phyloP scores from a whole-genome alignment of 2,329 filamentous ascomycete species.

The Helminthosporium solani region DNA sequence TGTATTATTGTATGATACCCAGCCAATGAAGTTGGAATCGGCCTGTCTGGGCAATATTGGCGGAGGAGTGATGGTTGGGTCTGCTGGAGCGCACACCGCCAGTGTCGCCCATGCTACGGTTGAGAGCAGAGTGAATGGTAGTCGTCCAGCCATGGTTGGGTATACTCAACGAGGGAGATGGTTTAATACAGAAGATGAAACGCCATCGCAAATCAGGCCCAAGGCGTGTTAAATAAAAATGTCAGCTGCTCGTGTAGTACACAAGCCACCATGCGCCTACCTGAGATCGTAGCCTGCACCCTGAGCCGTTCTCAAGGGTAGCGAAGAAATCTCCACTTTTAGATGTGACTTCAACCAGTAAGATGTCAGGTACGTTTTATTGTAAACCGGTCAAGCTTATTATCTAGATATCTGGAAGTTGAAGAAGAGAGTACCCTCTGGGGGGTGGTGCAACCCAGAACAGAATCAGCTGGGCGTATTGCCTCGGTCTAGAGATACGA shows the following conservation, averaged over 20 bases:
- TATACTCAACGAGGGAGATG: not conserved
- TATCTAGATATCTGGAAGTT: too few species aligned
- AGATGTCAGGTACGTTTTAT: too few species aligned
- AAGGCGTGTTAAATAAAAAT: not conserved
- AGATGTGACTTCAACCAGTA: too few species aligned
- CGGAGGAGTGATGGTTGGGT: constrained; percentile 33
- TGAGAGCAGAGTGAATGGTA: constrained; percentile 15
- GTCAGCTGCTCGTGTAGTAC: not conserved
- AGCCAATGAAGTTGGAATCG: constrained; percentile 27
- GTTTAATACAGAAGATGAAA: not conserved
- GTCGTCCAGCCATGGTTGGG: constrained; percentile 17
- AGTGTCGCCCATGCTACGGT: constrained; percentile 13
- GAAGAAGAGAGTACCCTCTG: not conserved
- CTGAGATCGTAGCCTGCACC: not conserved
- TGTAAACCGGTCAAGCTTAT: too few species aligned
- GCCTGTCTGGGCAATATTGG: constrained; percentile 31
- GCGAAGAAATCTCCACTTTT: not conserved
- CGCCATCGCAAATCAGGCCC: not conserved
- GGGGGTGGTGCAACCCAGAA: not conserved
- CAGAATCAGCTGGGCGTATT: not conserved
- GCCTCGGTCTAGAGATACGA: not conserved
- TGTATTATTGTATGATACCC: constrained; percentile 17
- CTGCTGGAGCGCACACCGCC: constrained; percentile 21
- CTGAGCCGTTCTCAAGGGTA: not conserved
- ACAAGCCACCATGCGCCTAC: not conserved